Percentiles rank a stretch among this genome's conserved stretches.
Evolutionary conservation across 1,139 yeast species (phyloP).

Genomic region (Yamadazyma siamensis): DNA sequence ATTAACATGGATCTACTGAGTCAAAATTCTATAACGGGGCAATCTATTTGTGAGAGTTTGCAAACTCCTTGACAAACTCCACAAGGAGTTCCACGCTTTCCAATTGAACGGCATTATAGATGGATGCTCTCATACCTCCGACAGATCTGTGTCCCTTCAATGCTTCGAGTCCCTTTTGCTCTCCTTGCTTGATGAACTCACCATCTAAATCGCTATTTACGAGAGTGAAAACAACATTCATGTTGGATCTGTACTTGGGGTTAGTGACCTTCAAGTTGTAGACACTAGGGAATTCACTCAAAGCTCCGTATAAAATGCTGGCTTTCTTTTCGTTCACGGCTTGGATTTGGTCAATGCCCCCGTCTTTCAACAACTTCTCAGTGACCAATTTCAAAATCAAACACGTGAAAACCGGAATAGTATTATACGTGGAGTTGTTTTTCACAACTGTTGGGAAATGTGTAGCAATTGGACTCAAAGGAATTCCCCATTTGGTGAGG

Average conservation of each 20-base stretch:
- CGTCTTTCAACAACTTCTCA: slow-evolving; percentile 55
- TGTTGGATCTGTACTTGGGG: slow-evolving; percentile 62
- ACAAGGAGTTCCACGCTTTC: slow-evolving; percentile 61
- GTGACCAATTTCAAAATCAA: slow-evolving; percentile 81
- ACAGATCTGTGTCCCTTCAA: slow-evolving; percentile 96
- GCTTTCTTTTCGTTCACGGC: slow-evolving; percentile 61
- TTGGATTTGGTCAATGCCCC: slow-evolving; percentile 56
- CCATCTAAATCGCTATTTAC: slow-evolving; percentile 60
- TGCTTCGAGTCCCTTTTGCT: slow-evolving; percentile 55
- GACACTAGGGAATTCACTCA: slow-evolving; percentile 63
- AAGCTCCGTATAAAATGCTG: slow-evolving; percentile 52
- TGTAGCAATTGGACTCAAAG: slow-evolving; percentile 83
- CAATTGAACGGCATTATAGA: slow-evolving; percentile 80
- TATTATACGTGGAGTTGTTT: slow-evolving; percentile 91
- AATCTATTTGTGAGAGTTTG: slow-evolving; percentile 20
- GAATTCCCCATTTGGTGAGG: slow-evolving; percentile 56
- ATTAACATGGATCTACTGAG: too few relatives aligned
- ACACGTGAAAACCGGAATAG: slow-evolving; percentile 89
- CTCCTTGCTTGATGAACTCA: slow-evolving; percentile 59
- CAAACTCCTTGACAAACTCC: slow-evolving; percentile 63
- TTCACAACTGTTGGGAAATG: slow-evolving; percentile 83
- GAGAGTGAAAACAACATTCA: slow-evolving; percentile 91
- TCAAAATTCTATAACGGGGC: too few relatives aligned
- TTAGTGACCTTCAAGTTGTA: slow-evolving; percentile 66
- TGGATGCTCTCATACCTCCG: slow-evolving; percentile 93